Evolutionary conservation across 129 eudicot genomes (phyloP).

Genomic region (Tagetes erecta): DNA sequence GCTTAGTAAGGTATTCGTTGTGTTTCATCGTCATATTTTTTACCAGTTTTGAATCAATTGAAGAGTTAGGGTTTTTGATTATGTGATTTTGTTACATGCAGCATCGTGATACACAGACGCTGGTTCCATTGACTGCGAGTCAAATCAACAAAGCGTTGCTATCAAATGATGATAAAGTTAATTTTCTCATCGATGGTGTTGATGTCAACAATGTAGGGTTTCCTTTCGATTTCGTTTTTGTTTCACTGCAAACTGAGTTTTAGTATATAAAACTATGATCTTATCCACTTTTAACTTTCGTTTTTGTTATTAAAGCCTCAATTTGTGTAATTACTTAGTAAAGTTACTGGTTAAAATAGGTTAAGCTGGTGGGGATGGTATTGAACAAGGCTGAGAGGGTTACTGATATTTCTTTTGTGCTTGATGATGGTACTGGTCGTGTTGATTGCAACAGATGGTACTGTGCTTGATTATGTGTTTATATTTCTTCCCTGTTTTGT

Average conservation of each 20-base stretch:
- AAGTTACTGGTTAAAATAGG: slow-evolving; percentile 34
- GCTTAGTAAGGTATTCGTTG: slow-evolving; percentile 30
- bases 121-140: slow-evolving; percentile 81
- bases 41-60: neutral
- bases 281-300: too few relatives aligned
- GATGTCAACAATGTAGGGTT: slow-evolving; percentile 65
- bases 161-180: slow-evolving; percentile 59
- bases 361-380: slow-evolving; percentile 80
- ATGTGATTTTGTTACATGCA: slow-evolving; percentile 24
- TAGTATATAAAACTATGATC: too few relatives aligned
- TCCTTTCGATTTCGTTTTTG: neutral
- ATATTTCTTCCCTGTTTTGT: neutral
- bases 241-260: neutral
- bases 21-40: too few relatives aligned
- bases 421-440: slow-evolving; percentile 94
- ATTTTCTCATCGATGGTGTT: slow-evolving; percentile 65
- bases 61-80: slow-evolving; percentile 1
- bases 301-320: too few relatives aligned
- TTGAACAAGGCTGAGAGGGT: slow-evolving; percentile 63
- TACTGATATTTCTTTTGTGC: slow-evolving; percentile 74
- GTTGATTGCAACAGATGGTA: slow-evolving; percentile 83
- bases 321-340: too few relatives aligned
- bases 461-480: neutral
- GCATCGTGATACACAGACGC: slow-evolving; percentile 68
- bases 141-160: slow-evolving; percentile 60